Conservation (phyloP, 108 stramenopile species). For the Discostella pseudostelligera region DNA sequence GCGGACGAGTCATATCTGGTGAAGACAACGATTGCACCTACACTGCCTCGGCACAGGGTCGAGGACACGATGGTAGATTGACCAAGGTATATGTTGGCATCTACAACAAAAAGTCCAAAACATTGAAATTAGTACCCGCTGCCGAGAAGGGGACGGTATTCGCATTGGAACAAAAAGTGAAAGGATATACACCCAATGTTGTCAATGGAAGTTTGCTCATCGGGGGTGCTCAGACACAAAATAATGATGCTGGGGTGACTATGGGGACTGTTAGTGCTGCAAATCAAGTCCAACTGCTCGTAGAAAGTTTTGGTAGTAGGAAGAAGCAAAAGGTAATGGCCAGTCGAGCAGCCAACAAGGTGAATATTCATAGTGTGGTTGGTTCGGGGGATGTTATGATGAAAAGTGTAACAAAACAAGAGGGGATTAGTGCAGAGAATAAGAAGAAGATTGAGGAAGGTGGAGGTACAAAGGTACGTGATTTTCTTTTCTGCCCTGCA, state of each 20-base stretch:
- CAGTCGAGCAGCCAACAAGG: conserved; percentile 72
- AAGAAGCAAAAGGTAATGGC: conserved; percentile 85
- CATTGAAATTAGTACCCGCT: conserved; percentile 50
- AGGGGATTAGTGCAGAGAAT: conserved; percentile 64
- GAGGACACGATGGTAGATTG: conserved; percentile 65
- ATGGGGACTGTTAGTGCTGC: conserved; percentile 13
- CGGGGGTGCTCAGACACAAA: conserved; percentile 11
- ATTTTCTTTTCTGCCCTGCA: not conserved
- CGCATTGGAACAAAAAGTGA: conserved; percentile 65
- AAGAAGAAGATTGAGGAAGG: conserved; percentile 43
- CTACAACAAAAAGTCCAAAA: conserved; percentile 56
- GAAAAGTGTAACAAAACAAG: conserved; percentile 47
- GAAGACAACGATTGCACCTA: conserved; percentile 52
- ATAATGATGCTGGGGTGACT: not conserved
- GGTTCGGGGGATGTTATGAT: conserved; percentile 68
- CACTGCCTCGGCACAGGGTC: conserved; percentile 35
- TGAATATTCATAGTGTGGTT: conserved; percentile 75
- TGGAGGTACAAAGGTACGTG: conserved; percentile 21
- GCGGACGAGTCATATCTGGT: conserved; percentile 40
- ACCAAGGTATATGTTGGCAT: conserved; percentile 68
- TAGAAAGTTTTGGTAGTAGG: conserved; percentile 73
- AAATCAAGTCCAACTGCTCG: conserved; percentile 52
- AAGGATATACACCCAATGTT: conserved; percentile 44
- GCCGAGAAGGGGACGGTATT: conserved; percentile 71
- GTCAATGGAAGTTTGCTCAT: conserved; percentile 9